These are phyloP conservation scores for Aurifilum marmelostoma DNA, from an alignment of 2,329 filamentous ascomycete genomes.

Conservation along the genomic window DNA sequence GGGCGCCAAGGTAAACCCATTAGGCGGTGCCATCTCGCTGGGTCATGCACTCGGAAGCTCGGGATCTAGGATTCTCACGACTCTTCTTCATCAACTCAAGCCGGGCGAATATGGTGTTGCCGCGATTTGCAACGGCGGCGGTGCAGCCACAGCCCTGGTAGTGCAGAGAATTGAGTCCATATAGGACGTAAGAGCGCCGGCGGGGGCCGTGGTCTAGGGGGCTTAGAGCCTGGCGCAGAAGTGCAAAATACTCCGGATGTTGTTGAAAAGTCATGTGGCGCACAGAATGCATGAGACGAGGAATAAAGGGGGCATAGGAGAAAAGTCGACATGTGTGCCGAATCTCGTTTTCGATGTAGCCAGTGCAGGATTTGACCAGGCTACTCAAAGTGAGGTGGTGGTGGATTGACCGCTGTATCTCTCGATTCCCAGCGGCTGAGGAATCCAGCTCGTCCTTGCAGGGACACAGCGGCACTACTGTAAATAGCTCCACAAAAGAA, in stretches of 20 bases:
- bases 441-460: neutral
- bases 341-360: neutral
- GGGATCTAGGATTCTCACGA: conserved; percentile 87
- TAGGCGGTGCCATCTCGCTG: conserved; percentile 89
- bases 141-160: conserved; percentile 87
- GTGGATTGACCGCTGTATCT: neutral
- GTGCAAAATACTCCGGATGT: too few relatives aligned
- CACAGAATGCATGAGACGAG: neutral
- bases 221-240: neutral
- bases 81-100: conserved; percentile 87
- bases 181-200: conserved; percentile 35
- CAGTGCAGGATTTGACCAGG: neutral
- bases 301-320: too few relatives aligned
- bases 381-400: neutral
- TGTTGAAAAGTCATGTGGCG: neutral
- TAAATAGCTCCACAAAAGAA: neutral
- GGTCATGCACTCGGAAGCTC: conserved; percentile 94
- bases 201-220: conserved; percentile 23
- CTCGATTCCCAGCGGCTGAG: neutral
- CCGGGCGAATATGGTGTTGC: conserved; percentile 92
- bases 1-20: conserved; percentile 78
- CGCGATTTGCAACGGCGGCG: conserved; percentile 96
- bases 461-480: neutral
- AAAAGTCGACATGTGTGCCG: neutral
- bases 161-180: conserved; percentile 77